Evolutionary conservation across 2,329 filamentous ascomycete species (phyloP), one percentile per base, ranked within the genome.

Genomic region (Westerdykella ornata): DNA sequence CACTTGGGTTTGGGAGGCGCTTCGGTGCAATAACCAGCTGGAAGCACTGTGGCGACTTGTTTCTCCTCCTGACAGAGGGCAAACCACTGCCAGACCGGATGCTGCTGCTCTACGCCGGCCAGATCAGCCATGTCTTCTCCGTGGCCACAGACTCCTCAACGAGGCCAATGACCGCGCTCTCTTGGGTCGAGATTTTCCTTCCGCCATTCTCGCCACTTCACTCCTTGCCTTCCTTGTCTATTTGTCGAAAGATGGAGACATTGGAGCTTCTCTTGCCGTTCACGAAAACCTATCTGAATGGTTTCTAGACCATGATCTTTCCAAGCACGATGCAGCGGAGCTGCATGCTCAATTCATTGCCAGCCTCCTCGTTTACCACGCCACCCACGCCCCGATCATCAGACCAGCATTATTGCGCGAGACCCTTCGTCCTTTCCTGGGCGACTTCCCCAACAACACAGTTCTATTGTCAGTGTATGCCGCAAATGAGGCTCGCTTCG

Each of bases 401-500:
- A 81, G 82, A 39, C 83, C 86, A 4, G 69, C 73, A 0, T 73
- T 81, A 14, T 63, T 94, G 26, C 81, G 84, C 33, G 66, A 74
- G 6, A 69, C 81, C 11, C 67, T 95, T 1, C 66, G 70, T 4
- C 66, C 71, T 2, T 84, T 82, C 46, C 70, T 92, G 16, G 53
- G 55, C 0, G 59, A 68, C 5, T 94, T 88, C 59, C 87, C 88
- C 0, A 71, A 72, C 37, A 96, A 95, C 66, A 85, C 80, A 1
- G 72, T 87, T 5, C 82, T 96, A 46, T 73, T 94, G 1, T 72
- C 76, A 1, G 68, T 92, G 0, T 84, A 84, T 48, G 76, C 81
- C n/a, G 85, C 82, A 72, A 81, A 85, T 47, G 82, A 90, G 58
- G 73, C 79, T 2, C 78, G 82, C 6, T 78, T 87, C 33, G 77